Evolutionary conservation across 1,284 basidiomycete genomes (phyloP).

Genomic region (Melampsora abietis-canadensis): DNA sequence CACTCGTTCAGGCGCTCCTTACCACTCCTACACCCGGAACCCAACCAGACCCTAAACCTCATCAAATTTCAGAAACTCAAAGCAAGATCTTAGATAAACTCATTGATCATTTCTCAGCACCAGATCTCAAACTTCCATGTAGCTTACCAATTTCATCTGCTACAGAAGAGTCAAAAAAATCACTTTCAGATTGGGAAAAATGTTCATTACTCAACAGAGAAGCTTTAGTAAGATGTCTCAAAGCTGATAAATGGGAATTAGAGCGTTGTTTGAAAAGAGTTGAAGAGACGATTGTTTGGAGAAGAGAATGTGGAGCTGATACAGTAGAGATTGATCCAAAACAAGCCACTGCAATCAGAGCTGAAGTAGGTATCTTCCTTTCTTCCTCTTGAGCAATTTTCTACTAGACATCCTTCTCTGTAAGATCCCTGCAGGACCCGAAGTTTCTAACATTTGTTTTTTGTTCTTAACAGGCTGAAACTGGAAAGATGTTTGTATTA

Average conservation of each 20-base stretch:
- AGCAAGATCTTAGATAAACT: background rate
- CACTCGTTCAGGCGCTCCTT: background rate
- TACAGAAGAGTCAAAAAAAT: background rate
- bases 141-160: constrained; percentile 1
- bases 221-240: constrained; percentile 52
- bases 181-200: constrained; percentile 51
- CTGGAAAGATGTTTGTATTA: constrained; percentile 54
- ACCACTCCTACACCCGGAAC: constrained; percentile 1
- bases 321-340: constrained; percentile 45
- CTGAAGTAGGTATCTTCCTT: constrained; percentile 9
- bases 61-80: background rate
- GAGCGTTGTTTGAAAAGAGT: constrained; percentile 51
- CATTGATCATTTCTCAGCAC: constrained; percentile 1
- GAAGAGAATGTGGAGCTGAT: constrained; percentile 55
- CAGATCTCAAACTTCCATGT: background rate
- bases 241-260: constrained; percentile 55
- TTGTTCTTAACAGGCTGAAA: constrained; percentile 50
- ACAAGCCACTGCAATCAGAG: constrained; percentile 8
- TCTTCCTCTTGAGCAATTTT: background rate
- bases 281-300: constrained; percentile 54
- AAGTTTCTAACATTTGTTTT: background rate
- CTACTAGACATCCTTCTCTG: background rate
- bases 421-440: no score
- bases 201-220: constrained; percentile 51
- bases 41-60: background rate